phyloP scores from a whole-genome alignment of 306 rosid genomes.

The Amphicarpaea edgeworthii region DNA sequence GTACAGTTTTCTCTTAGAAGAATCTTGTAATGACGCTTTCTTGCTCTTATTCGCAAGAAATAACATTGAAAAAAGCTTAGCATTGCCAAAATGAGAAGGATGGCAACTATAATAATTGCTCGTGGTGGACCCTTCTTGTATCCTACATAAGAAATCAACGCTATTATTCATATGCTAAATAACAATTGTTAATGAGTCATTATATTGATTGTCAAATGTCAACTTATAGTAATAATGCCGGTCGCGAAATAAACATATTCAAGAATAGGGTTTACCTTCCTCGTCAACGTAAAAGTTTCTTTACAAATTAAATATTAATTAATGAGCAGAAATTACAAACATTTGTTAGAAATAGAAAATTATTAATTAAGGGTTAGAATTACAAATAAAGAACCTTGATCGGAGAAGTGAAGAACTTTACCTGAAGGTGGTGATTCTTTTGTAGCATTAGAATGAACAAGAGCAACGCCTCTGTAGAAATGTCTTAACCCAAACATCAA shows the following conservation, averaged over 20 bases:
- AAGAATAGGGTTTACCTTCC: not conserved
- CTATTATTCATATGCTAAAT: not conserved
- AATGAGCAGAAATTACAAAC: too few relatives aligned
- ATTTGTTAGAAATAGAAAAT: too few relatives aligned
- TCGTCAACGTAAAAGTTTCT: too few relatives aligned
- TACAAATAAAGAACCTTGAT: too few relatives aligned
- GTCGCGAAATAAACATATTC: too few relatives aligned
- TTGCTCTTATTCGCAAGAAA: not conserved
- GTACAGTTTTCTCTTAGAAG: not conserved
- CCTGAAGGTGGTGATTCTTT: not conserved
- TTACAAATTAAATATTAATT: too few relatives aligned
- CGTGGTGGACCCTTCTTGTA: not conserved
- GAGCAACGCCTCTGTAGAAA: constrained; percentile 18
- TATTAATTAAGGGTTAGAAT: too few relatives aligned
- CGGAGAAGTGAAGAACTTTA: not conserved
- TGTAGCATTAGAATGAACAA: too few relatives aligned
- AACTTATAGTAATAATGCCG: too few relatives aligned
- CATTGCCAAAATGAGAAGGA: not conserved
- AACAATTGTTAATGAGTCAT: not conserved
- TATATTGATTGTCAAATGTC: not conserved
- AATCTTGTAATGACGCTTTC: not conserved
- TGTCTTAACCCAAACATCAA: constrained; percentile 29
- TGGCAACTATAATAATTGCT: not conserved
- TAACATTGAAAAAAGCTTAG: not conserved
- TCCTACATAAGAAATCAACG: not conserved